Conservation (phyloP, 2,329 filamentous ascomycete genomes). For the Aspergillus sp. region DNA sequence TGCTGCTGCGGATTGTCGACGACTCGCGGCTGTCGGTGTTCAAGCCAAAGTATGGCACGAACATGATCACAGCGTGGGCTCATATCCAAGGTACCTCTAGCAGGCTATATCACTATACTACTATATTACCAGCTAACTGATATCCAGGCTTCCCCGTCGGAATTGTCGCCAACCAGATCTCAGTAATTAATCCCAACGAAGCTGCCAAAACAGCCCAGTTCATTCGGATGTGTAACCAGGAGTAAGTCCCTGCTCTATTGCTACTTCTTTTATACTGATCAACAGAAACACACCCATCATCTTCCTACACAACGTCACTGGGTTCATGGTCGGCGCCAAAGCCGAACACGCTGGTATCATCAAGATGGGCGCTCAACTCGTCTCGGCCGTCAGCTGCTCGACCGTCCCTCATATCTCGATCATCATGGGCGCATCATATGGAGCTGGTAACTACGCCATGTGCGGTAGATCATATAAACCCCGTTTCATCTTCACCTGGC, state of each 20-base stretch:
- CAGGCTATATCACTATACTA: no score
- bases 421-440: constrained; percentile 47
- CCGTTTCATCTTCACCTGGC: constrained; percentile 46
- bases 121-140: neutral
- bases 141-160: constrained; percentile 35
- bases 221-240: constrained; percentile 46
- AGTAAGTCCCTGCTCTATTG: constrained; percentile 24
- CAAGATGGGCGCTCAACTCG: constrained; percentile 46
- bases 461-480: constrained; percentile 45
- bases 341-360: constrained; percentile 48
- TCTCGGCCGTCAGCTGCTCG: constrained; percentile 46
- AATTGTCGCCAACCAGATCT: constrained; percentile 43
- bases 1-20: constrained; percentile 44
- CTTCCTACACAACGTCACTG: constrained; percentile 50
- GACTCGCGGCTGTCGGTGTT: constrained; percentile 40
- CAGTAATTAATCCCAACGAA: constrained; percentile 43
- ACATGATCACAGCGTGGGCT: constrained; percentile 41
- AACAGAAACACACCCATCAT: constrained; percentile 40
- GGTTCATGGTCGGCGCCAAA: constrained; percentile 50
- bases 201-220: constrained; percentile 45
- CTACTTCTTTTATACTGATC: neutral
- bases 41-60: constrained; percentile 43
- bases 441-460: constrained; percentile 51
- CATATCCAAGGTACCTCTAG: constrained; percentile 35
- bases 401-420: constrained; percentile 48